phyloP scores from a whole-genome alignment of 768 basidiomycete genomes.

The Pulveroboletus frians region DNA sequence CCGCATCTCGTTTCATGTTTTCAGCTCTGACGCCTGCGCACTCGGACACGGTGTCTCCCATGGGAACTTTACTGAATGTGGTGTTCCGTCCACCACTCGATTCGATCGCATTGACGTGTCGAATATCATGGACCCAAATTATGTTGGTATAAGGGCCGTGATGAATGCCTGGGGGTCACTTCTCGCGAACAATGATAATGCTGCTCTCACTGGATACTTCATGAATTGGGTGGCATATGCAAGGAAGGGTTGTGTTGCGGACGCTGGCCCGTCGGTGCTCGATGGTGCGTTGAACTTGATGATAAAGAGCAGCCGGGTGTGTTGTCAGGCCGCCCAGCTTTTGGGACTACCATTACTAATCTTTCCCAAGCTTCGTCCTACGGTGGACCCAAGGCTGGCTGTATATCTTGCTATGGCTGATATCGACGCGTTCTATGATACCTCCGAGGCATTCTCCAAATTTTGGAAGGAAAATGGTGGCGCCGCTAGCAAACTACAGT shows the following conservation, averaged over 20 bases:
- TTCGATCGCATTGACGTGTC: slow-evolving; percentile 49
- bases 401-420: slow-evolving; percentile 7
- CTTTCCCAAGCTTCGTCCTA: slow-evolving; percentile 6
- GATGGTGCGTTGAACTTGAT: slow-evolving; percentile 8
- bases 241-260: background rate
- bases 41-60: slow-evolving; percentile 36
- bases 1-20: slow-evolving; percentile 32
- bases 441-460: slow-evolving; percentile 32
- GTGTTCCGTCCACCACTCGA: slow-evolving; percentile 19
- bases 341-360: background rate
- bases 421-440: slow-evolving; percentile 32
- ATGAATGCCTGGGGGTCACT: slow-evolving; percentile 36
- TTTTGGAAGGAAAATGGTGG: slow-evolving; percentile 32
- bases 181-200: slow-evolving; percentile 27
- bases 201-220: slow-evolving; percentile 39
- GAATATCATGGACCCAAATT: slow-evolving; percentile 42
- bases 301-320: slow-evolving; percentile 14
- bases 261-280: slow-evolving; percentile 1
- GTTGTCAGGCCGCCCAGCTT: background rate
- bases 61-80: slow-evolving; percentile 10
- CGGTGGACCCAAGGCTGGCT: background rate
- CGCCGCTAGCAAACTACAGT: slow-evolving; percentile 15
- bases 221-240: slow-evolving; percentile 41
- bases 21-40: slow-evolving; percentile 35
- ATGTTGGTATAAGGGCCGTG: slow-evolving; percentile 34